These are phyloP conservation scores for Pleurozium schreberi DNA, from an alignment of 225 moss, liverwort and hornwort genomes.

Conservation along the genomic window DNA sequence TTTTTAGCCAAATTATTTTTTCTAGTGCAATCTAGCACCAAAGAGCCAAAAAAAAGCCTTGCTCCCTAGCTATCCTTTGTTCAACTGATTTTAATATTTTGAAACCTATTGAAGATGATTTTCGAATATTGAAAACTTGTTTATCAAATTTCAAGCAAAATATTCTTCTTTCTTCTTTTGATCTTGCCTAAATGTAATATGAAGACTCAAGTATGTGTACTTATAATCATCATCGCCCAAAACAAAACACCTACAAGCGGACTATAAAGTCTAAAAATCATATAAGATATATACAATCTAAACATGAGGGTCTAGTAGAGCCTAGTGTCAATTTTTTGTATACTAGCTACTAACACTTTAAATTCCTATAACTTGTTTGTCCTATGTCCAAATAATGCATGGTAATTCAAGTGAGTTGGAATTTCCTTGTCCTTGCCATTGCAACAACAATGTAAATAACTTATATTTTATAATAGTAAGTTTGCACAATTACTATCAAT, in stretches of 20 bases:
- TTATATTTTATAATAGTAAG: background rate
- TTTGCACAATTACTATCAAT: background rate
- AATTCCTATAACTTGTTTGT: background rate
- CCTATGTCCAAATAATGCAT: rapidly evolving
- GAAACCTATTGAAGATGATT: rapidly evolving
- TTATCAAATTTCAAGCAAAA: background rate
- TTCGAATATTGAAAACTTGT: background rate
- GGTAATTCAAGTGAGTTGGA: background rate
- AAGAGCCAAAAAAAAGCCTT: too few relatives aligned
- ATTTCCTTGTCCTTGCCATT: rapidly evolving
- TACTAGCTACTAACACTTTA: background rate
- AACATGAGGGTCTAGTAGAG: background rate
- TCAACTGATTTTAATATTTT: background rate
- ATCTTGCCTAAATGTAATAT: background rate
- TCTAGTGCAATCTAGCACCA: too few relatives aligned
- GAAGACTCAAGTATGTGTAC: background rate
- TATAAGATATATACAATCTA: rapidly evolving
- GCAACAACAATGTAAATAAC: background rate
- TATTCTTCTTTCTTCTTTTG: background rate
- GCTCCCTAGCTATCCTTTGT: rapidly evolving
- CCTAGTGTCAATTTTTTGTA: background rate
- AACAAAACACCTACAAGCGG: background rate
- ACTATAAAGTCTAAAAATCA: background rate
- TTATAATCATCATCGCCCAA: background rate
- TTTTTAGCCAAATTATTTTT: too few relatives aligned